Evolutionary conservation across 2,329 filamentous ascomycete species (phyloP).

Genomic region (Trichoderma koningii): DNA sequence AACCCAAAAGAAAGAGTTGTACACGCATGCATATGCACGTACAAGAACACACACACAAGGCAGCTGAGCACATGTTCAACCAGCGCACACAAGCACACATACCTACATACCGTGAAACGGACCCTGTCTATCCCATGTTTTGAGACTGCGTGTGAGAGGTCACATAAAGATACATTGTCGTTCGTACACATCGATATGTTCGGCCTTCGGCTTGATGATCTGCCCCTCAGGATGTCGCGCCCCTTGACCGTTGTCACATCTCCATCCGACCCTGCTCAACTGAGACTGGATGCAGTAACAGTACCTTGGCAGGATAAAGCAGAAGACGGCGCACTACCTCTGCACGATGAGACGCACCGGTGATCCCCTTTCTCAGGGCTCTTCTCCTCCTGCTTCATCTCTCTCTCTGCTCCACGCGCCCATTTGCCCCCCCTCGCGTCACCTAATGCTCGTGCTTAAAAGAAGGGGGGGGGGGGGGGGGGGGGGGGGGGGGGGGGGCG

Average conservation of each 20-base stretch:
- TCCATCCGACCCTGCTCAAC: neutral
- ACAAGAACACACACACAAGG: neutral
- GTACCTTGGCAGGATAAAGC: neutral
- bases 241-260: neutral
- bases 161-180: neutral
- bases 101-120: neutral
- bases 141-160: constrained; percentile 14
- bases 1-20: neutral
- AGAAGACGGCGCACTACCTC: neutral
- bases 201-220: constrained; percentile 6
- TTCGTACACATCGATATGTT: neutral
- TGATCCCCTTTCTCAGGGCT: neutral
- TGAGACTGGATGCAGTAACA: neutral
- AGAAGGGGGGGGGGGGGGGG: neutral
- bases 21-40: constrained; percentile 2
- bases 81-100: neutral
- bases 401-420: neutral
- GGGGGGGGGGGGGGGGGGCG: neutral
- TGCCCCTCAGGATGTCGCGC: neutral
- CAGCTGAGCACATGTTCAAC: neutral
- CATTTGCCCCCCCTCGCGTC: no score
- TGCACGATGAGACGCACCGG: neutral
- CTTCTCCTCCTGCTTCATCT: neutral
- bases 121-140: neutral
- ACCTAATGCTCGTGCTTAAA: neutral